These are phyloP conservation scores for Hyphopichia fennica DNA, from an alignment of 1,139 yeast genomes.

Conservation along the genomic window DNA sequence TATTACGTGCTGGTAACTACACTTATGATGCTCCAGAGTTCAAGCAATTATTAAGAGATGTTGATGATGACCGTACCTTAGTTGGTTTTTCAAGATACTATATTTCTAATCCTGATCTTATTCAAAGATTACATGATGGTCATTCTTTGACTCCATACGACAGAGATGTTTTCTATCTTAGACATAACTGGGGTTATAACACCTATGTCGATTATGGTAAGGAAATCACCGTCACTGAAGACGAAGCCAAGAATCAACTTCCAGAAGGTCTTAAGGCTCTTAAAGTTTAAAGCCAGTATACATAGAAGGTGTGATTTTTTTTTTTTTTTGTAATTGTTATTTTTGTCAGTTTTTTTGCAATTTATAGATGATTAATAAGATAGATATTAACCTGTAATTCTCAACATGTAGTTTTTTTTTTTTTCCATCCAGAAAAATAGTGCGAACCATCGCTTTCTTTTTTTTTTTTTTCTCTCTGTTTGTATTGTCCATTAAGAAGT, in stretches of 20 bases:
- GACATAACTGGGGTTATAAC: conserved; percentile 27
- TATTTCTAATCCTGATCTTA: conserved; percentile 55
- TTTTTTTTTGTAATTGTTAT: too few species aligned
- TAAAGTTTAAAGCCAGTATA: neutral
- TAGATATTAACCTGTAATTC: neutral
- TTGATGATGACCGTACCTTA: conserved; percentile 38
- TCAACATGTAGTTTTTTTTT: neutral
- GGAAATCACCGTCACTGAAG: conserved; percentile 16
- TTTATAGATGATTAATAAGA: neutral
- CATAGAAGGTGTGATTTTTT: too few species aligned
- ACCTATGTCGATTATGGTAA: conserved; percentile 16
- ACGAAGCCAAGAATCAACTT: conserved; percentile 11
- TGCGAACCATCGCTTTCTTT: neutral
- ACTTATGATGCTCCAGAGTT: conserved; percentile 24
- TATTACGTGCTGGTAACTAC: conserved; percentile 50
- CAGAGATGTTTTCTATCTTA: conserved; percentile 22
- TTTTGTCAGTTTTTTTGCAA: neutral
- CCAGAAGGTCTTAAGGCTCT: neutral
- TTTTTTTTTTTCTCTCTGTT: too few species aligned
- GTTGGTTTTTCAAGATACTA: conserved; percentile 48
- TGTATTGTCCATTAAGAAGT: neutral
- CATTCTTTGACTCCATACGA: conserved; percentile 34
- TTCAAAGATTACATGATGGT: conserved; percentile 45
- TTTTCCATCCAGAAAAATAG: too few species aligned
- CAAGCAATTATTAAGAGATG: conserved; percentile 18